Percentiles rank a stretch among this genome's conserved stretches.
Conservation (phyloP, 352 stramenopile genomes). For the Phytopythium delawarense region DNA sequence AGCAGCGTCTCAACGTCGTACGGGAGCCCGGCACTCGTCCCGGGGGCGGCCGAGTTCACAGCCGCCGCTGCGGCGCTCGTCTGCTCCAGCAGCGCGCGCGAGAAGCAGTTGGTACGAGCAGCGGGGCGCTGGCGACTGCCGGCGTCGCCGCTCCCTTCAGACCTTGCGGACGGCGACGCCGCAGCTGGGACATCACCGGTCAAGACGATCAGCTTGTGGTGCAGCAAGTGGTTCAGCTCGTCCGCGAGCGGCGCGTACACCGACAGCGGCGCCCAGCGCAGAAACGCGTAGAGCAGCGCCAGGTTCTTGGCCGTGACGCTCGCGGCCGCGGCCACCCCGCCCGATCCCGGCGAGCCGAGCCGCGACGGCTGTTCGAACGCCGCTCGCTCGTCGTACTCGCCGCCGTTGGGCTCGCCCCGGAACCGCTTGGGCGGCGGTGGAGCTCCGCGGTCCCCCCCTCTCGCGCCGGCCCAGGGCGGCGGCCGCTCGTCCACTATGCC, state of each 20-base stretch:
- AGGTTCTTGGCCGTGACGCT: conserved; percentile 62
- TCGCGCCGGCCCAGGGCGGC: background rate
- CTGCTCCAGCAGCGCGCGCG: conserved; percentile 36
- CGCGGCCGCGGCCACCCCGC: background rate
- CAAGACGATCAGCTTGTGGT: conserved; percentile 26
- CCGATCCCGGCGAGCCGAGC: background rate
- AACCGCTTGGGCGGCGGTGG: background rate
- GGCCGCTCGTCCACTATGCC: background rate
- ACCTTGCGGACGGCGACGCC: background rate
- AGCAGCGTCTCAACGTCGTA: conserved; percentile 38
- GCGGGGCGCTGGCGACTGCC: background rate
- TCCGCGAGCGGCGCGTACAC: conserved; percentile 40
- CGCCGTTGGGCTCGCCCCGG: background rate
- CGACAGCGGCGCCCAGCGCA: conserved; percentile 41
- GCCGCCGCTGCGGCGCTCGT: conserved; percentile 4
- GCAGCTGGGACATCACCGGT: background rate
- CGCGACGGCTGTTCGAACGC: background rate
- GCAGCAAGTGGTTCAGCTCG: conserved; percentile 39
- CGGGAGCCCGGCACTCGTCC: conserved; percentile 6
- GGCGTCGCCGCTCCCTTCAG: background rate
- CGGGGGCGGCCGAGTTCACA: too few species aligned
- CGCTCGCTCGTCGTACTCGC: background rate
- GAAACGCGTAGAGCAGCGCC: conserved; percentile 43
- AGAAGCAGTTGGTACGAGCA: conserved; percentile 44
- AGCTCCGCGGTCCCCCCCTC: background rate